A percentile compares a stretch with the other conserved stretches of the same genome.
phyloP scores from a whole-genome alignment of 2,329 filamentous ascomycete species.

The Monilinia fructicola region DNA sequence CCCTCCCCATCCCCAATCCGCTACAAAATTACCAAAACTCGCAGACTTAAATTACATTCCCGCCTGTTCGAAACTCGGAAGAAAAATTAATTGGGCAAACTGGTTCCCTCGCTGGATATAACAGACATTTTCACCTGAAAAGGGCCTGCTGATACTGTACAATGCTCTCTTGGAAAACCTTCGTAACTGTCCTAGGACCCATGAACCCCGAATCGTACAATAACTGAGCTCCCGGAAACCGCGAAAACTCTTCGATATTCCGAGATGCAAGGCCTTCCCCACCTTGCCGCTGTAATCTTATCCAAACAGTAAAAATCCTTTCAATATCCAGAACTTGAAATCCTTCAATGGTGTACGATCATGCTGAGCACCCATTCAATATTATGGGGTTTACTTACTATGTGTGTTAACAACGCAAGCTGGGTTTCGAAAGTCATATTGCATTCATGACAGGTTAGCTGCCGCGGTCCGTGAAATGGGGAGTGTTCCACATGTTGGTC shows the following conservation, averaged over 20 bases:
- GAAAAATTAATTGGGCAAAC: neutral
- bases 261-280: neutral
- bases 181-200: neutral
- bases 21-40: neutral
- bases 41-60: neutral
- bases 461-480: neutral
- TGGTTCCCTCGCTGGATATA: neutral
- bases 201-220: neutral
- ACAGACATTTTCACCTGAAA: neutral
- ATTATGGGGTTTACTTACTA: neutral
- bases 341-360: neutral
- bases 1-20: no score
- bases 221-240: neutral
- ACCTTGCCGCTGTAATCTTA: neutral
- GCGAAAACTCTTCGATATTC: neutral
- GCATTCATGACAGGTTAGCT: conserved; percentile 4
- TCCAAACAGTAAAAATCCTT: neutral
- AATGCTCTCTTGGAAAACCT: neutral
- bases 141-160: neutral
- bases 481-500: neutral
- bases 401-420: neutral
- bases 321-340: neutral
- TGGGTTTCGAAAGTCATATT: neutral
- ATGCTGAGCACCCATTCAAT: neutral
- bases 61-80: neutral